Base-by-base conservation (phyloP, 23 red algal species). In the Agarophyton chilense region DNA sequence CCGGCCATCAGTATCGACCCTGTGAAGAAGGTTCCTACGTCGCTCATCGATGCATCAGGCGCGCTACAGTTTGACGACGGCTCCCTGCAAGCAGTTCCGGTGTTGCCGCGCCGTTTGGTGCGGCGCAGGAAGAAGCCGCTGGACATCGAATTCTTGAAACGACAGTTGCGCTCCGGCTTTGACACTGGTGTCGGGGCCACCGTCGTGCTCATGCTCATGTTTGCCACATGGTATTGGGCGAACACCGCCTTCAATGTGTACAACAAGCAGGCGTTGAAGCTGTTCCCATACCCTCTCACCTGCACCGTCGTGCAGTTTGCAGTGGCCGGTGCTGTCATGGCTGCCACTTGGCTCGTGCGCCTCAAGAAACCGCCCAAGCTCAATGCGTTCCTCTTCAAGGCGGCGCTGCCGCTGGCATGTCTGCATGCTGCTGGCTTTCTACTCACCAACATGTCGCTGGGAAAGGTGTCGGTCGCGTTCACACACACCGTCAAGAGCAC, bases 401-500 rank as follows among this genome's bases (percentile, higher is more conserved):
- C 70, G 25, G 79, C 88, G 6, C 49, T 91, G 24, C 94, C 91
- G 11, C 65, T 95, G 34, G 91, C 89, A 21, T 79, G 77, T 40
- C 58, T 93, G n/a, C 96, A 98, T 67, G 88, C 93, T 0, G 80
- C 85, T 12, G 96, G 96, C 12, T 94, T 95, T 62, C 45, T 94
- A 24, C 80, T 90, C 71, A 98, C 96, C 17, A 93, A 94, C 45
- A 93, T 96, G 96, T 85, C 73, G 18, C 86, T 98, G 68, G 93
- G 93, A 21, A 88, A 90, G 42, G 96, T 98, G 45, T 81, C 81
- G 21, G 91, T 98, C 18, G 90, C 92, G 28, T 98, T 98, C 71
- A 98, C 96, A 25, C 96, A 98, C 74, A 94, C 93, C 19, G 96
- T 98, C 46, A 98, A 98, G 82, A 81, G 89, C 42, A 93, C 92